These are phyloP conservation scores for Lodderomyces margitis DNA, from an alignment of 1,139 yeast species.

Conservation along the genomic window DNA sequence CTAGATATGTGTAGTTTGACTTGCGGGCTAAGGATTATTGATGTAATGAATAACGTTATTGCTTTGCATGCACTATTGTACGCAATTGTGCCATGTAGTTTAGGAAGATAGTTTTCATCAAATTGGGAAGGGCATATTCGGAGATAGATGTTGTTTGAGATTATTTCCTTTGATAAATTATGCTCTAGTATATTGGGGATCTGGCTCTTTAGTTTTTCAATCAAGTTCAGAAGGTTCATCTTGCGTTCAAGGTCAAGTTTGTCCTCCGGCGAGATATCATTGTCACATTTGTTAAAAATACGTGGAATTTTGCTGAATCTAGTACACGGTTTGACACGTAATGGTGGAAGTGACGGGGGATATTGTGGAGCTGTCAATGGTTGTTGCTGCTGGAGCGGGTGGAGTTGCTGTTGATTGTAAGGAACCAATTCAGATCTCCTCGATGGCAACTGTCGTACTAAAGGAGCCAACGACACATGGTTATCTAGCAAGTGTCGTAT, in stretches of 20 bases:
- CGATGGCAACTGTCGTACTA: background rate
- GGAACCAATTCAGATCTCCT: background rate
- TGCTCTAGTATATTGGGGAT: constrained; percentile 57
- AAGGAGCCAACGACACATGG: background rate
- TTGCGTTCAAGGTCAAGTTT: constrained; percentile 20
- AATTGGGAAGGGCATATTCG: constrained; percentile 62
- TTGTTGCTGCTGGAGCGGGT: background rate
- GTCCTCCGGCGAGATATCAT: constrained; percentile 6
- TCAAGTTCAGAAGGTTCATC: constrained; percentile 62
- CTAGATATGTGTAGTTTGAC: constrained; percentile 52
- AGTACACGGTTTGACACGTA: background rate
- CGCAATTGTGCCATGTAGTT: constrained; percentile 56
- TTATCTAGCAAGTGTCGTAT: constrained; percentile 1
- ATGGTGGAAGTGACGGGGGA: background rate
- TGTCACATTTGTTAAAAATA: background rate
- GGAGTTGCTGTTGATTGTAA: background rate
- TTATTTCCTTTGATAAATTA: constrained; percentile 47
- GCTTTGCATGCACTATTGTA: constrained; percentile 56
- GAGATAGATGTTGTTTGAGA: constrained; percentile 55
- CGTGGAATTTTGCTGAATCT: background rate
- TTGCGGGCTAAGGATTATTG: constrained; percentile 51
- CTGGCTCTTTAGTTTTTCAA: constrained; percentile 49
- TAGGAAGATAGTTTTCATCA: constrained; percentile 53
- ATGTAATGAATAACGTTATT: constrained; percentile 52
- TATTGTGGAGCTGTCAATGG: background rate